These are phyloP conservation scores for Arthrobotrys pseudoclavata DNA, from an alignment of 2,329 filamentous ascomycete species.

Conservation along the genomic window DNA sequence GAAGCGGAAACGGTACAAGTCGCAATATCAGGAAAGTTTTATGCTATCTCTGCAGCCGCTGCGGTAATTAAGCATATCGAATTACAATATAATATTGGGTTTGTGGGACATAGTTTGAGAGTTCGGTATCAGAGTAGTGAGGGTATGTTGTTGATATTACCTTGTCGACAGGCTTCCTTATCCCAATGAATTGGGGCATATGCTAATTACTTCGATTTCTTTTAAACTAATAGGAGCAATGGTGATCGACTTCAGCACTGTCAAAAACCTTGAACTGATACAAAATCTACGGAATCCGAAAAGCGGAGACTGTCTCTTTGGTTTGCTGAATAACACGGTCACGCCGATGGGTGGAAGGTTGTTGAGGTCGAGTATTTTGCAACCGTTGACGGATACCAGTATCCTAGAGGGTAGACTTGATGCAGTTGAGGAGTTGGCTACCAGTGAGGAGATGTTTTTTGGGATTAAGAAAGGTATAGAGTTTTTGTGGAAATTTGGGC, in stretches of 20 bases:
- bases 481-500: background rate
- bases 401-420: slow-evolving; percentile 82
- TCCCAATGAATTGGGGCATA: background rate
- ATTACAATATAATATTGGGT: slow-evolving; percentile 75
- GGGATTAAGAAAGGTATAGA: slow-evolving; percentile 76
- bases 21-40: slow-evolving; percentile 62
- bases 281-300: slow-evolving; percentile 84
- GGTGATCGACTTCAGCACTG: slow-evolving; percentile 93
- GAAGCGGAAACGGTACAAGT: slow-evolving; percentile 79
- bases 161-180: background rate
- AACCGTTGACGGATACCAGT: slow-evolving; percentile 81
- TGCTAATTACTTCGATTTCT: background rate
- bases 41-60: slow-evolving; percentile 63
- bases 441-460: slow-evolving; percentile 87
- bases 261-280: slow-evolving; percentile 87
- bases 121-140: slow-evolving; percentile 78
- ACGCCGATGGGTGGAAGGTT: slow-evolving; percentile 91
- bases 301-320: slow-evolving; percentile 86
- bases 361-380: slow-evolving; percentile 85
- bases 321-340: slow-evolving; percentile 83
- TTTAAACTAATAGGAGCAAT: slow-evolving; percentile 77
- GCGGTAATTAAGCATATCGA: slow-evolving; percentile 80
- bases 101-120: slow-evolving; percentile 83
- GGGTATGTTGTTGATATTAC: slow-evolving; percentile 52
- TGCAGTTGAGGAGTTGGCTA: slow-evolving; percentile 83